Evolutionary conservation across 2,329 filamentous ascomycete species (phyloP), one percentile per base, ranked within the genome.

Genomic region (Sclerotinia trifoliorum): DNA sequence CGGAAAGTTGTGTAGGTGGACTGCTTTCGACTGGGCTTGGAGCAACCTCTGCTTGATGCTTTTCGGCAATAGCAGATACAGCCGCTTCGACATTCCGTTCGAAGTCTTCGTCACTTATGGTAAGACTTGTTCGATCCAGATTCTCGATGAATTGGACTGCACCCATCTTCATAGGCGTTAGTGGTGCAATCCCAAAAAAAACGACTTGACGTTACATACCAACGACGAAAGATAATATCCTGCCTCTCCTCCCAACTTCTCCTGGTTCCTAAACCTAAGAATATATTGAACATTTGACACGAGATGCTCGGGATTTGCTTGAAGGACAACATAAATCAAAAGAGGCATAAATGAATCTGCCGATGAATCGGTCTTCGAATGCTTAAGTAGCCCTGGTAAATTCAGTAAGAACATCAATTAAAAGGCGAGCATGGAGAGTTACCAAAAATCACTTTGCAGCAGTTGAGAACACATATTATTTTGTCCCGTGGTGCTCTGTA

Each of bases 361-460:
- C 1, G 94, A 98, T 29, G 94, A 94, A 78, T 99, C 95, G 1
- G 90, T 91, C 79, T 96, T 96, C 65, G 92, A 89, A 77, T 97
- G 96, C 73, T 94, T 94, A 65, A 99, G 82, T 61, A 97, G 87
- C 24, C 94, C 90, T 92, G 66, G 17, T 35, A 44, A 51, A 49
- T 46, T 78, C 71, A 78, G 71, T n/a, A 64, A 54, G 29, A 32
- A 26, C 74, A 32, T 39, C 15, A 21, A 19, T 21, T 2, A 42
- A 54, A 26, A 17, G 5, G n/a, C 17, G 84, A 21, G 5, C 46
- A 17, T 49, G 5, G 6, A 35, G 17, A 21, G 17, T 73, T 79
- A 93, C 91, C 95, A 79, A 99, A 98, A 71, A 99, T 98, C 71
- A 99, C 96, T 80, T 99, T 99, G 86, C 95, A 99, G 81, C 94